Evolutionary conservation across 345 rosid genomes (phyloP).

Genomic region (Melaleuca quinquenervia): DNA sequence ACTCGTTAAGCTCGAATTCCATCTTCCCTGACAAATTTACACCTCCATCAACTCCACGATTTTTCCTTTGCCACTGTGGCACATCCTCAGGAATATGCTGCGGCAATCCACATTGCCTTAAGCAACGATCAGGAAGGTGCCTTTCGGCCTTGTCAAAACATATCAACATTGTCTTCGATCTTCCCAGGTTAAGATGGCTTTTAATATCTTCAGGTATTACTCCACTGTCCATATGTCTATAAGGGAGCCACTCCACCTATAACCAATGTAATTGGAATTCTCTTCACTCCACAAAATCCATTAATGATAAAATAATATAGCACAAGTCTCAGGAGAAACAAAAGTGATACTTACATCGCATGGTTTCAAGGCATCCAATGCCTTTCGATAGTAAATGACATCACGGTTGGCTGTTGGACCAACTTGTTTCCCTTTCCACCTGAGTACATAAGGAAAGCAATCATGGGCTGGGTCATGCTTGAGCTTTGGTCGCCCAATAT

Average conservation of each 20-base stretch:
- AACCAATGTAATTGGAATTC: constrained; percentile 6
- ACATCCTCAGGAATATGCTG: constrained; percentile 87
- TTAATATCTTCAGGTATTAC: constrained; percentile 57
- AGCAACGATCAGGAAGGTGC: constrained; percentile 93
- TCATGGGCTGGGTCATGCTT: constrained; percentile 67
- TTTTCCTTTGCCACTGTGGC: constrained; percentile 83
- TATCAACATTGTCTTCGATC: constrained; percentile 89
- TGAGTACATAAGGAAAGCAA: constrained; percentile 80
- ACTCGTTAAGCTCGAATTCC: constrained; percentile 85
- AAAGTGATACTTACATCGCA: constrained; percentile 35
- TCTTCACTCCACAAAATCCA: neutral
- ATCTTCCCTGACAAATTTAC: constrained; percentile 85
- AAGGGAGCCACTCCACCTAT: constrained; percentile 94
- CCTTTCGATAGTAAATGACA: constrained; percentile 80
- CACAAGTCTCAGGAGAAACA: neutral
- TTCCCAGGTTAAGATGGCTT: constrained; percentile 55
- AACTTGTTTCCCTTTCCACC: constrained; percentile 94
- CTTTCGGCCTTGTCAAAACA: constrained; percentile 99
- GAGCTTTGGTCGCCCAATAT: constrained; percentile 83
- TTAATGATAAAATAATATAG: neutral
- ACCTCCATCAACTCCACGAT: constrained; percentile 97
- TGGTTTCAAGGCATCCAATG: constrained; percentile 68
- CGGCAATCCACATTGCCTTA: constrained; percentile 67
- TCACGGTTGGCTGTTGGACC: constrained; percentile 92
- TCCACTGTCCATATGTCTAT: constrained; percentile 52